A percentile compares a stretch with the other conserved stretches of the same genome.
These are phyloP conservation scores for Porcisia deanei DNA, from an alignment of 208 protist species.

Conservation along the genomic window DNA sequence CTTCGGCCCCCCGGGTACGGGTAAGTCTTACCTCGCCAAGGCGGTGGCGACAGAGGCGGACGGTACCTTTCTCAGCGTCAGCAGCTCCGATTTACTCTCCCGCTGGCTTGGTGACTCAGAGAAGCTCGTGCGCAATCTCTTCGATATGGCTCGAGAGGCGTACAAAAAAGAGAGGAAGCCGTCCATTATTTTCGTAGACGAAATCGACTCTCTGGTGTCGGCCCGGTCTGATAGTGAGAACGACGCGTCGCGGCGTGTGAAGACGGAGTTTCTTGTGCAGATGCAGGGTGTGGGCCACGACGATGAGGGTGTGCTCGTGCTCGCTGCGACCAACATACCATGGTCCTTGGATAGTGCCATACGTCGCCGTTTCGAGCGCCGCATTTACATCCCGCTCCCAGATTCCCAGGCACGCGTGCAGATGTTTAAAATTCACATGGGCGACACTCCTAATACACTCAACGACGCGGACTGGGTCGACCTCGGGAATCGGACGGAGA, in stretches of 20 bases:
- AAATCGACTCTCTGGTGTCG: constrained; percentile 94
- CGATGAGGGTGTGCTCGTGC: constrained; percentile 89
- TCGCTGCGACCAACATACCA: constrained; percentile 93
- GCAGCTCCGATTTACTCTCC: constrained; percentile 86
- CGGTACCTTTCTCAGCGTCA: constrained; percentile 93
- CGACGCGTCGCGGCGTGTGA: constrained; percentile 96
- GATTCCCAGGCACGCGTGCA: constrained; percentile 79
- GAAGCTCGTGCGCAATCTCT: constrained; percentile 94
- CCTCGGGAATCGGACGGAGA: constrained; percentile 90
- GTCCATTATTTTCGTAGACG: constrained; percentile 95
- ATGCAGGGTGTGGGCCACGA: constrained; percentile 90
- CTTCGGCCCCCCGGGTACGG: constrained; percentile 93
- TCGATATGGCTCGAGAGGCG: constrained; percentile 89
- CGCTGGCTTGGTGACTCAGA: constrained; percentile 95
- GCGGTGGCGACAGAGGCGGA: constrained; percentile 91
- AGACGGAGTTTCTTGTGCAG: constrained; percentile 99
- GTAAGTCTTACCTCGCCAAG: constrained; percentile 94
- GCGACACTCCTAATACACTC: constrained; percentile 91
- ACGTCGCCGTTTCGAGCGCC: constrained; percentile 90
- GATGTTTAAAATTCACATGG: constrained; percentile 97
- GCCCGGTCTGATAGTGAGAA: constrained; percentile 87
- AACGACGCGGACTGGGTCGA: constrained; percentile 87
- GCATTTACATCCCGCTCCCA: constrained; percentile 94
- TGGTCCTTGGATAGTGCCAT: constrained; percentile 92
- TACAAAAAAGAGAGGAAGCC: constrained; percentile 81